Base-by-base conservation (phyloP, 352 stramenopile genomes). In the Phytophthora podocarpi region DNA sequence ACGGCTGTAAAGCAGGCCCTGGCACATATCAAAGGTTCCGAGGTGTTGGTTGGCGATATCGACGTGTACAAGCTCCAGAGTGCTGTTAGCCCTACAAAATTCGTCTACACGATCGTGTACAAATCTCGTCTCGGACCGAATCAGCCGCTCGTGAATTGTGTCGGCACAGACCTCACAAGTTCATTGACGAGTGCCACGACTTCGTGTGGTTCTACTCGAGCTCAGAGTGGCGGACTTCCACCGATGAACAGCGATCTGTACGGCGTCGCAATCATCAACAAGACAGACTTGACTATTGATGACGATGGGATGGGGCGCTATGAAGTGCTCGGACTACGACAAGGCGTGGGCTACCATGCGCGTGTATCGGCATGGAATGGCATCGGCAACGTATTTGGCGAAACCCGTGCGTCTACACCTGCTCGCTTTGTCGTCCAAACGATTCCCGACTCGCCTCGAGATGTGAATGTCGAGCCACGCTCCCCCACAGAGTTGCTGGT, bases 321-420 rank as follows among this genome's bases (percentile, higher is more conserved):
- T 34, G 54, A 71, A 9, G 73, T 90, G 11, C 40, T 35, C 2
- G 48, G 37, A 1, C 24, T 90, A 16, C 35, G 41, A 7, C 45
- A 49, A n/a, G 86, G 69, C 0, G 73, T 92, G 4, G 52, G 62
- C 0, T 97, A 96, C 46, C 88, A 97, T 42, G 87, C 97, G 2
- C 87, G 90, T 5, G 87, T 99, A 0, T 93, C 91, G n/a, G 88
- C 96, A 5, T 98, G 85, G 80, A 98, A 98, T 59, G 93, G 95
- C 23, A 93, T 98, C 3, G 80, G 91, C 4, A 82, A 87, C 15
- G 60, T 88, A 3, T 97, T 96, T 59, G 88, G 94, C 15, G 72
- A 91, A 20, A 81, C 77, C 1, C 85, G 75, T 41, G 90, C 90
- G 48, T 91, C 80, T 0, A 96, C 82, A 2, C 92, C 93, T 9